These are phyloP conservation scores for Ormosia semicastrata DNA, from an alignment of 306 rosid species.

Conservation along the genomic window DNA sequence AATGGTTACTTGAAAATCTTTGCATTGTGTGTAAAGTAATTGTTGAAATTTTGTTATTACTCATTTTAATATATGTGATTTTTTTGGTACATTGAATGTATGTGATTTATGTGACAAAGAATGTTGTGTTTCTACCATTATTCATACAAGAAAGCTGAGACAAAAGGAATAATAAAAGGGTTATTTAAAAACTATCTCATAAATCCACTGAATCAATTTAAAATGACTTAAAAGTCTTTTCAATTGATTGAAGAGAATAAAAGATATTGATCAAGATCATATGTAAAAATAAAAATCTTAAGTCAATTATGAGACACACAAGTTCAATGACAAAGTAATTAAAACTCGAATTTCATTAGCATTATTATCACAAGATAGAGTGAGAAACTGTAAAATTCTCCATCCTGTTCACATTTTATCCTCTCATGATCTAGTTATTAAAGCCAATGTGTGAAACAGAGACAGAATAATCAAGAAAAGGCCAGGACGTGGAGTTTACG, in stretches of 20 bases:
- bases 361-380: not conserved
- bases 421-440: not conserved
- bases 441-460: not conserved
- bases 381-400: not conserved
- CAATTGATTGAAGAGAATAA: not conserved
- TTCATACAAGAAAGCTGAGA: not conserved
- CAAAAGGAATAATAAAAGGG: not conserved
- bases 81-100: not conserved
- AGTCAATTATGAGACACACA: not conserved
- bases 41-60: not conserved
- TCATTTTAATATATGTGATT: not conserved
- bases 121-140: not conserved
- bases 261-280: not conserved
- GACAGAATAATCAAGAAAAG: not conserved
- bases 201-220: not conserved
- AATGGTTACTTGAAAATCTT: not conserved
- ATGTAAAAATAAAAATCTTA: not conserved
- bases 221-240: not conserved
- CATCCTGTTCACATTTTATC: not conserved
- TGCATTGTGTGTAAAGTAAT: not conserved
- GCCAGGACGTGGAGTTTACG: not conserved
- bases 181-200: not conserved
- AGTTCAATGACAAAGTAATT: not conserved
- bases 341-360: not conserved
- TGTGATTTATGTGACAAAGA: not conserved